phyloP scores from a whole-genome alignment of 805 yeast species.

The Hagleromyces aurorensis region DNA sequence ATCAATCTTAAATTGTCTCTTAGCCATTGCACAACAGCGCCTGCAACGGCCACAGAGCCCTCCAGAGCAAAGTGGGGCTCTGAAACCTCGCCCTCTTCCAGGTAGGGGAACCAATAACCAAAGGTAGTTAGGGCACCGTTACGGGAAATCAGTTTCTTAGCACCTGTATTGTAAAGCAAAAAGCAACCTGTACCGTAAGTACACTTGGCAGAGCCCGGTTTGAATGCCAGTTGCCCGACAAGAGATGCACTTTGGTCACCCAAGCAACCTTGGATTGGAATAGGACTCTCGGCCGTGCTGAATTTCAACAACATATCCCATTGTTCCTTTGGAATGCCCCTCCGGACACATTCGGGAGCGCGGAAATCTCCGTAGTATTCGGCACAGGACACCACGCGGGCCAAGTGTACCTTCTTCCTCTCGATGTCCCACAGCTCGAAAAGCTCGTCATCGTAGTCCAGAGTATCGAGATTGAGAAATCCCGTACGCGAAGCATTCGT shows the following conservation, averaged over 20 bases:
- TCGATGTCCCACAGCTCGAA: conserved; percentile 77
- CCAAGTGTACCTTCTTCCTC: conserved; percentile 52
- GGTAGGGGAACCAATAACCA: conserved; percentile 79
- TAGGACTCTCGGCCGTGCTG: conserved; percentile 42
- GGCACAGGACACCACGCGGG: conserved; percentile 72
- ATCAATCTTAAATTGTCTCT: conserved; percentile 83
- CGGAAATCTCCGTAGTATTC: conserved; percentile 68
- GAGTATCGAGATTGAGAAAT: conserved; percentile 74
- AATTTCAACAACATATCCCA: conserved; percentile 46
- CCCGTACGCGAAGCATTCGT: conserved; percentile 90
- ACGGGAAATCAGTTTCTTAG: conserved; percentile 55
- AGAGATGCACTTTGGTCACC: conserved; percentile 94
- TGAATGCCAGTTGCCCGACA: conserved; percentile 85
- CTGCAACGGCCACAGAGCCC: conserved; percentile 95
- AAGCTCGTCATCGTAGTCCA: conserved; percentile 67
- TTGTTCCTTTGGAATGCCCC: conserved; percentile 44
- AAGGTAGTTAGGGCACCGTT: conserved; percentile 86
- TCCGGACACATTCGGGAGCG: conserved; percentile 42
- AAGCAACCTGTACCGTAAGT: conserved; percentile 97
- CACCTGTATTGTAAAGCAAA: conserved; percentile 80
- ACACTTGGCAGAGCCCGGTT: conserved; percentile 82
- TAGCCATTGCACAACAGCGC: conserved; percentile 89
- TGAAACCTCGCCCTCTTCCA: conserved; percentile 36
- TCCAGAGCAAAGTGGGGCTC: conserved; percentile 84
- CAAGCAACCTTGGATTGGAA: conserved; percentile 81